phyloP scores from a whole-genome alignment of 805 yeast species.

The Komagataella kurtzmanii region DNA sequence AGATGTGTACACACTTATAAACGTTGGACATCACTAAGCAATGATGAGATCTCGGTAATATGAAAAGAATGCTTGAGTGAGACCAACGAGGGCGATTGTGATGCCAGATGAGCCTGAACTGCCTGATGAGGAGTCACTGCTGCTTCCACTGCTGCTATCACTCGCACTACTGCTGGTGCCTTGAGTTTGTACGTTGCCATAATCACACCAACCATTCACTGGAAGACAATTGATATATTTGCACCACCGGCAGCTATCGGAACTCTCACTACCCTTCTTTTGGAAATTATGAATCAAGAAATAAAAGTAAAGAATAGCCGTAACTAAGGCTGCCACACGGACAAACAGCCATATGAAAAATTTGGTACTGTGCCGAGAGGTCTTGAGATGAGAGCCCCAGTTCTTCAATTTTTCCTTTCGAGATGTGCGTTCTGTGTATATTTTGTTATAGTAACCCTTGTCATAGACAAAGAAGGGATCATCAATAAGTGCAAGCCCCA shows the following conservation, averaged over 20 bases:
- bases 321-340: slow-evolving; percentile 28
- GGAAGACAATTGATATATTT: slow-evolving; percentile 61
- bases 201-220: slow-evolving; percentile 54
- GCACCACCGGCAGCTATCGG: slow-evolving; percentile 50
- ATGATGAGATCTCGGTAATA: not conserved
- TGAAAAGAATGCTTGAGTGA: not conserved
- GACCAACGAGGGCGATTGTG: not conserved
- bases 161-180: not conserved
- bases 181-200: slow-evolving; percentile 6
- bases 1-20: too few relatives aligned
- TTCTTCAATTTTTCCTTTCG: not conserved
- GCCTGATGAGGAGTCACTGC: not conserved
- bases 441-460: slow-evolving; percentile 8
- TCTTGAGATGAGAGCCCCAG: not conserved
- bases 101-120: not conserved
- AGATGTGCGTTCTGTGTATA: not conserved
- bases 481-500: slow-evolving; percentile 34
- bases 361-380: not conserved
- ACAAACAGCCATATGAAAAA: slow-evolving; percentile 41
- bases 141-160: not conserved
- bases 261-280: slow-evolving; percentile 27
- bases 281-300: slow-evolving; percentile 34
- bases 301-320: slow-evolving; percentile 36
- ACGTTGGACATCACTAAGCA: too few relatives aligned
- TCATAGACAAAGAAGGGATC: slow-evolving; percentile 35